A percentile compares a stretch with the other conserved stretches of the same genome.
These are phyloP conservation scores for Populus tomentosa DNA, from an alignment of 441 rosid species.

Conservation along the genomic window DNA sequence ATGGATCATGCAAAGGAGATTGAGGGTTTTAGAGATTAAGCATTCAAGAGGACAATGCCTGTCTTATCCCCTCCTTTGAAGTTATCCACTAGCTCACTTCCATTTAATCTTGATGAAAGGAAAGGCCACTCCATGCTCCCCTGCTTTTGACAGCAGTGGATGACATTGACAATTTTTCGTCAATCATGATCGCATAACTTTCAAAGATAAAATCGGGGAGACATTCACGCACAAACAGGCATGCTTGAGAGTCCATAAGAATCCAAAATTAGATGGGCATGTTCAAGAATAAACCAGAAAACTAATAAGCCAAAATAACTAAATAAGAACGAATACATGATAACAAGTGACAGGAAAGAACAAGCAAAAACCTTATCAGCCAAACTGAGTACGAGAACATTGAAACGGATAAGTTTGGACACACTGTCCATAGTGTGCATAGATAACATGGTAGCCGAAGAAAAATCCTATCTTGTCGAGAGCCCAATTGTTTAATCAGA, in stretches of 20 bases:
- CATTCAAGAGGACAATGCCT: not conserved
- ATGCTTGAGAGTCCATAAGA: not conserved
- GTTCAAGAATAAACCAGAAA: too few species aligned
- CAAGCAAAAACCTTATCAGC: not conserved
- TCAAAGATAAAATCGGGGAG: not conserved
- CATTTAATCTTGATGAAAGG: too few species aligned
- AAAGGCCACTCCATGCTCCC: not conserved
- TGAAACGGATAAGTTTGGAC: not conserved
- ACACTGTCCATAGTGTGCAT: not conserved
- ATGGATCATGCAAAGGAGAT: not conserved
- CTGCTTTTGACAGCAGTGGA: not conserved
- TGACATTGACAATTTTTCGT: not conserved
- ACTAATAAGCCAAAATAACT: not conserved
- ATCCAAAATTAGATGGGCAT: not conserved
- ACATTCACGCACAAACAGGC: not conserved
- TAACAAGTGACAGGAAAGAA: not conserved
- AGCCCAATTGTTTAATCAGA: constrained; percentile 17
- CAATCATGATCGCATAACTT: not conserved
- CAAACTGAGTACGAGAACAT: not conserved
- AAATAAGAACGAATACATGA: not conserved
- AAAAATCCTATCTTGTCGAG: not conserved
- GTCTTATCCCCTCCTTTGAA: not conserved
- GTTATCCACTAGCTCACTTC: not conserved
- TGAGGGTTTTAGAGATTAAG: not conserved
- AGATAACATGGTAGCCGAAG: not conserved